These are phyloP conservation scores for Naganishia vaughanmartiniae DNA, from an alignment of 768 basidiomycete genomes.

Conservation along the genomic window DNA sequence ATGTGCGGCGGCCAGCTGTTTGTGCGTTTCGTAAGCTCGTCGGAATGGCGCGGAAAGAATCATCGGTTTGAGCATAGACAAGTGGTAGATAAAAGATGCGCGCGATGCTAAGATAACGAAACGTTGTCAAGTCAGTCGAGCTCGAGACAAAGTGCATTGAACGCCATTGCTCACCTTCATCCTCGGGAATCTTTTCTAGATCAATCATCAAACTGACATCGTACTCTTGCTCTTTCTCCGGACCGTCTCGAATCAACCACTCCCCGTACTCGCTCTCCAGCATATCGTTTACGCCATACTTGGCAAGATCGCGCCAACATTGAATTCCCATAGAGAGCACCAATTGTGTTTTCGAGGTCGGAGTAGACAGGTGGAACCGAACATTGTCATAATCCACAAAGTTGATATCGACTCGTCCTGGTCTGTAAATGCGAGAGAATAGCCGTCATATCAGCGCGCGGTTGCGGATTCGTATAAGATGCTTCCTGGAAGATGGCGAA, in stretches of 20 bases:
- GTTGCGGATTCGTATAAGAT: background rate
- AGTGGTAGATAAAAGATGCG: slow-evolving; percentile 71
- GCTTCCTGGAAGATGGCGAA: no score
- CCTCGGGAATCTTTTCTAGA: slow-evolving; percentile 76
- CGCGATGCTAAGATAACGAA: slow-evolving; percentile 63
- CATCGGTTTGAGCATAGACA: slow-evolving; percentile 85
- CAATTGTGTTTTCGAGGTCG: slow-evolving; percentile 71
- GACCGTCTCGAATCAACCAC: slow-evolving; percentile 53
- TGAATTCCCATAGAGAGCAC: slow-evolving; percentile 93
- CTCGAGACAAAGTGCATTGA: background rate
- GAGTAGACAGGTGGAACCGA: slow-evolving; percentile 86
- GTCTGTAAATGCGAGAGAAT: slow-evolving; percentile 58
- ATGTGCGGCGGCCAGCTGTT: slow-evolving; percentile 63
- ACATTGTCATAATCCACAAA: slow-evolving; percentile 99
- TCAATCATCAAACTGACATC: slow-evolving; percentile 84
- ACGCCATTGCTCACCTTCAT: slow-evolving; percentile 63
- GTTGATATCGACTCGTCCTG: slow-evolving; percentile 83
- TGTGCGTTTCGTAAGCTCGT: slow-evolving; percentile 76
- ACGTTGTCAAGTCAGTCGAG: background rate
- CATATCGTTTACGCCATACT: slow-evolving; percentile 78
- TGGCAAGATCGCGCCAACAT: slow-evolving; percentile 90
- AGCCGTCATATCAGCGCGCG: slow-evolving; percentile 20
- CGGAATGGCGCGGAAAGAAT: slow-evolving; percentile 94
- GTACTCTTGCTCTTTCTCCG: slow-evolving; percentile 78
- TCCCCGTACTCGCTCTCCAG: slow-evolving; percentile 78